Conservation (phyloP, 2,329 filamentous ascomycete genomes). For the Alternaria solani region DNA sequence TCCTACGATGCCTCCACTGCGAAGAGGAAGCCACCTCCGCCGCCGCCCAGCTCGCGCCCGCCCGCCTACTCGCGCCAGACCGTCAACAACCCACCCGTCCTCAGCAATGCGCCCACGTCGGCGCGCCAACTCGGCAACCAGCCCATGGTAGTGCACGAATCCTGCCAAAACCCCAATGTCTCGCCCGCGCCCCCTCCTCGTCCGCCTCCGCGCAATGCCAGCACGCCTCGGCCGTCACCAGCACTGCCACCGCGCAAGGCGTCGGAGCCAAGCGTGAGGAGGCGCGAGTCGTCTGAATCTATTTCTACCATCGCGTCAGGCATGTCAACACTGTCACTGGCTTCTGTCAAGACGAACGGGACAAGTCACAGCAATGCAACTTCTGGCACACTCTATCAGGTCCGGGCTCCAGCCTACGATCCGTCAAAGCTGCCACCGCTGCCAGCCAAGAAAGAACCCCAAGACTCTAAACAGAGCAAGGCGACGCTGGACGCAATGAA, state of each 20-base stretch:
- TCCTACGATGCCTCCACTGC: conserved; percentile 44
- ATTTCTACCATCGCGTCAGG: conserved; percentile 60
- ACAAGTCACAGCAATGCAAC: conserved; percentile 45
- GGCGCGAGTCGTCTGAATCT: conserved; percentile 57
- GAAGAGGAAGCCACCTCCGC: conserved; percentile 50
- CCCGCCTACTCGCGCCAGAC: conserved; percentile 45
- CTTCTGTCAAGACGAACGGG: conserved; percentile 55
- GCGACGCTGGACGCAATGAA: conserved; percentile 49
- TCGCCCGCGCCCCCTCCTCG: conserved; percentile 47
- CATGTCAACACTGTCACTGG: conserved; percentile 59
- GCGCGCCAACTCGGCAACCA: conserved; percentile 50
- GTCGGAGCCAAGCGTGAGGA: conserved; percentile 49
- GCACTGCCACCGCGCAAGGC: conserved; percentile 55
- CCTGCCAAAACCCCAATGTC: conserved; percentile 25
- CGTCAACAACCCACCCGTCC: conserved; percentile 52
- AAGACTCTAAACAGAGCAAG: conserved; percentile 51
- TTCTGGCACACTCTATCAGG: conserved; percentile 45
- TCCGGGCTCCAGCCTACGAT: conserved; percentile 66
- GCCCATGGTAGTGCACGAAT: conserved; percentile 37
- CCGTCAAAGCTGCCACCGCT: conserved; percentile 63
- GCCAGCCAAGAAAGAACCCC: conserved; percentile 59
- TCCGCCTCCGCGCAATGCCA: conserved; percentile 60
- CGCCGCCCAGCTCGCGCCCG: conserved; percentile 49
- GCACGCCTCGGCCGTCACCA: conserved; percentile 50
- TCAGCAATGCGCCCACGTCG: conserved; percentile 47